Evolutionary conservation across 495 filamentous ascomycete genomes (phyloP).

Genomic region (Ramalina intermedia): DNA sequence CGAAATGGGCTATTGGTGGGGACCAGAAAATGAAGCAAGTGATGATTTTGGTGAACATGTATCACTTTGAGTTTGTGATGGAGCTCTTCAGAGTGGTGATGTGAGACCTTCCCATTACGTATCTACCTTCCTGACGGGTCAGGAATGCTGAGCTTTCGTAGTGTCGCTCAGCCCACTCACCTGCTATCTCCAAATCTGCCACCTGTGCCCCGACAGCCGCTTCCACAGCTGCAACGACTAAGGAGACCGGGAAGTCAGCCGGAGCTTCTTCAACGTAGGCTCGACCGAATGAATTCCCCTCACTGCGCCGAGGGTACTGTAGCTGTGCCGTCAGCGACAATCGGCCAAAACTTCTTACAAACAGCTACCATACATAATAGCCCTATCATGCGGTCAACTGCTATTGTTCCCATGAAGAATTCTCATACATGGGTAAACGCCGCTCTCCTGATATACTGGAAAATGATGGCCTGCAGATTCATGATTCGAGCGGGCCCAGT

Average conservation of each 20-base stretch:
- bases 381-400: background rate
- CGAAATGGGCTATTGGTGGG: conserved; percentile 5
- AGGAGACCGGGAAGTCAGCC: background rate
- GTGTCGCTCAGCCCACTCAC: background rate
- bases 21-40: conserved; percentile 6
- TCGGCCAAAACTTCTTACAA: background rate
- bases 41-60: conserved; percentile 3
- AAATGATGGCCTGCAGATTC: conserved; percentile 2
- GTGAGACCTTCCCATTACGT: background rate
- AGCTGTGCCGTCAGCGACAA: background rate
- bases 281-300: background rate
- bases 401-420: background rate
- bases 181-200: background rate
- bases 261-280: background rate
- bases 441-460: background rate
- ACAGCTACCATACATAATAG: background rate
- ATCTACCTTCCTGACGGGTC: background rate
- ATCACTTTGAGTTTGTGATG: conserved; percentile 6
- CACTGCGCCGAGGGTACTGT: background rate
- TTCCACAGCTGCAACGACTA: conserved; percentile 1
- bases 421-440: conserved; percentile 3
- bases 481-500: conserved; percentile 8
- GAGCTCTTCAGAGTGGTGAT: conserved; percentile 3
- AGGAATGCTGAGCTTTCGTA: background rate
- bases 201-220: background rate